phyloP scores from a whole-genome alignment of 768 basidiomycete species.

The Pleurotus cornucopiae region DNA sequence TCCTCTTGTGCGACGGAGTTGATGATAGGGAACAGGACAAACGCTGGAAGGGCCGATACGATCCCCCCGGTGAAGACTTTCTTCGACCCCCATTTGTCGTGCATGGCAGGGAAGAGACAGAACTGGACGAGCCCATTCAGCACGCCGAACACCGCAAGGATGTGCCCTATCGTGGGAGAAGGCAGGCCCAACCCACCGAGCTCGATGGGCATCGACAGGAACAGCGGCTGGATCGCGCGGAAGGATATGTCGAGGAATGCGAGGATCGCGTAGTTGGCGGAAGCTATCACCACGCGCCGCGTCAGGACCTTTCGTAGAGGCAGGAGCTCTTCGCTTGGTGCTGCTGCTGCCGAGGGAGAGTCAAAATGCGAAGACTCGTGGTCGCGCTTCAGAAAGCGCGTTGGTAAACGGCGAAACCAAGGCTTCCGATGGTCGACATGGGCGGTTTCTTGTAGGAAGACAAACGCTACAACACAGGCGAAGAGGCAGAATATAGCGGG shows the following conservation, averaged over 20 bases:
- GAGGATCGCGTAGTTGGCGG: conserved; percentile 62
- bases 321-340: not conserved
- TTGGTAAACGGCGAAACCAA: conserved; percentile 2
- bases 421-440: not conserved
- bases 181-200: conserved; percentile 54
- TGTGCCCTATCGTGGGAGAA: conserved; percentile 48
- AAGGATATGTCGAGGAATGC: conserved; percentile 41
- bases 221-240: conserved; percentile 19
- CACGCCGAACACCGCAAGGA: conserved; percentile 47
- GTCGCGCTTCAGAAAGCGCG: conserved; percentile 4
- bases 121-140: conserved; percentile 49
- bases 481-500: conserved; percentile 43
- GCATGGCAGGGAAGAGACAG: conserved; percentile 38
- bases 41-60: conserved; percentile 12
- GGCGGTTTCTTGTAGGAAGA: conserved; percentile 39
- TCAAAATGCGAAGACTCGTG: conserved; percentile 20
- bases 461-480: conserved; percentile 35
- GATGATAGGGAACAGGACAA: conserved; percentile 12
- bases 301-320: conserved; percentile 34
- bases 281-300: conserved; percentile 59
- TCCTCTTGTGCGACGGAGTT: conserved; percentile 8
- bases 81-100: conserved; percentile 45
- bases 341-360: not conserved
- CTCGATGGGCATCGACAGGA: conserved; percentile 43
- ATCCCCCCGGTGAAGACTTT: conserved; percentile 33